Evolutionary conservation across 1,139 yeast species (phyloP).

Genomic region (Geotrichum cucujoidarum): DNA sequence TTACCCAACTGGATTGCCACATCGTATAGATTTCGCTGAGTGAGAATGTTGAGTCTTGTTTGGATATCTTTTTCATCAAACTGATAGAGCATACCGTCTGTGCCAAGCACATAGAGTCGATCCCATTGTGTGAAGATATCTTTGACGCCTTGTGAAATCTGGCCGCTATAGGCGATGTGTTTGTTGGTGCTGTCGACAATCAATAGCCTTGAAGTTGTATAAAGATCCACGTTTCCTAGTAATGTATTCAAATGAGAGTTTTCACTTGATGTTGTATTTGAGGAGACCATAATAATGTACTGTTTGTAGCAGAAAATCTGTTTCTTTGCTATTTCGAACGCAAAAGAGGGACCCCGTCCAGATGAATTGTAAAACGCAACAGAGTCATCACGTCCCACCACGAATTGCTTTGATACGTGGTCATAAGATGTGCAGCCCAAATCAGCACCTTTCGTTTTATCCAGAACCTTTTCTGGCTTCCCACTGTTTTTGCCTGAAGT

Average conservation of each 20-base stretch:
- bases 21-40: constrained; percentile 65
- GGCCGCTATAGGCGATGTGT: constrained; percentile 63
- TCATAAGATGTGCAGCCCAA: constrained; percentile 56
- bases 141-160: constrained; percentile 58
- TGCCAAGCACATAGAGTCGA: constrained; percentile 56
- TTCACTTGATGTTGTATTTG: constrained; percentile 26
- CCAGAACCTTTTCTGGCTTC: constrained; percentile 58
- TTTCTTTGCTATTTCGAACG: constrained; percentile 57
- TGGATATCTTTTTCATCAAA: constrained; percentile 62
- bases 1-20: constrained; percentile 69
- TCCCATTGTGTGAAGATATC: constrained; percentile 54
- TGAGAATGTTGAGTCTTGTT: constrained; percentile 64
- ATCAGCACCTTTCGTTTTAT: constrained; percentile 62
- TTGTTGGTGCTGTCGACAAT: constrained; percentile 66
- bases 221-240: constrained; percentile 20
- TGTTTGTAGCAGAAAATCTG: constrained; percentile 46
- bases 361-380: constrained; percentile 51
- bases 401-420: constrained; percentile 30
- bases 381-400: constrained; percentile 52
- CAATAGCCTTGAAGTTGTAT: constrained; percentile 46
- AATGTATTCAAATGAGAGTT: constrained; percentile 21
- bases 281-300: constrained; percentile 55
- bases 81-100: constrained; percentile 71
- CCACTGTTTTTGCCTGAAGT: constrained; percentile 78
- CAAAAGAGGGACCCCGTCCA: constrained; percentile 54